Conservation (phyloP, 345 rosid species). For the Eucalyptus marginata region DNA sequence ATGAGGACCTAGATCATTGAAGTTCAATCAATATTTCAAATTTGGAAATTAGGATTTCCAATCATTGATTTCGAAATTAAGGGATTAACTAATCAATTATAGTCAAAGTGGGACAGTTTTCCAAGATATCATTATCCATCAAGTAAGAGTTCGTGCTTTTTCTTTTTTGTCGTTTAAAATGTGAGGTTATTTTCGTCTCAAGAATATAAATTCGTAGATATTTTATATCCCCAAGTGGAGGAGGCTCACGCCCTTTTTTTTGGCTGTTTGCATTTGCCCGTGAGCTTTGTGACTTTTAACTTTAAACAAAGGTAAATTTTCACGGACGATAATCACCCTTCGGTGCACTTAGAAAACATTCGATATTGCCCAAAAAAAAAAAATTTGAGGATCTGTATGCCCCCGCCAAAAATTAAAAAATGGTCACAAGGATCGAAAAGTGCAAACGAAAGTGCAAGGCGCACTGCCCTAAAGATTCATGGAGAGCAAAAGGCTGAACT, state of each 20-base stretch:
- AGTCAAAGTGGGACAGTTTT: not conserved
- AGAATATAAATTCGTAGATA: not conserved
- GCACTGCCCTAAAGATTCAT: not conserved
- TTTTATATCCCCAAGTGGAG: not conserved
- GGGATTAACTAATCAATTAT: not conserved
- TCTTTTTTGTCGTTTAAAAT: fast-evolving
- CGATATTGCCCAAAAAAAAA: fast-evolving
- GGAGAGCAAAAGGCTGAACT: not conserved
- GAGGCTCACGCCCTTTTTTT: not conserved
- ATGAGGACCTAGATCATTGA: not conserved
- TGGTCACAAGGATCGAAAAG: not conserved
- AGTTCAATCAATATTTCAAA: not conserved
- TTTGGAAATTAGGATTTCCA: not conserved
- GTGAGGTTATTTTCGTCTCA: not conserved
- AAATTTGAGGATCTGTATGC: not conserved
- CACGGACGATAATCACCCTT: not conserved
- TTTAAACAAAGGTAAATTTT: not conserved
- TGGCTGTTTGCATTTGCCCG: not conserved
- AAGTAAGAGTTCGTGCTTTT: fast-evolving
- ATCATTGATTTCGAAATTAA: not conserved
- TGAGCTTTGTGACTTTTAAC: not conserved
- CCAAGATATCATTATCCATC: not conserved
- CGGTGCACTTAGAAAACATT: not conserved
- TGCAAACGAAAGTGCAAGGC: not conserved
- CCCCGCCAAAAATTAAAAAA: not conserved